Conservation (phyloP, 2,329 filamentous ascomycete species). For the Cucurbitaria berberidis region DNA sequence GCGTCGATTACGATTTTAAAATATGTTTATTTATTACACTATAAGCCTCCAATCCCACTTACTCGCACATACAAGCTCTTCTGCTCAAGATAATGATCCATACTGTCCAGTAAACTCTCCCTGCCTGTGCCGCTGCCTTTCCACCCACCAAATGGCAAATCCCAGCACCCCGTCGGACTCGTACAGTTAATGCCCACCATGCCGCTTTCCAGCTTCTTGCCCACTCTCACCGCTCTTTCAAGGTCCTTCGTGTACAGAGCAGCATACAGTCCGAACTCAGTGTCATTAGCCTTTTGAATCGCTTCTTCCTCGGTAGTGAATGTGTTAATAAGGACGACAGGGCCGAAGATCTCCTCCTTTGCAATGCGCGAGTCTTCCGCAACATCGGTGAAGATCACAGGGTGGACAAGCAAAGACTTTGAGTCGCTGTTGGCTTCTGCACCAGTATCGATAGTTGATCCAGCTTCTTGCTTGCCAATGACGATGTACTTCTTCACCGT, state of each 20-base stretch:
- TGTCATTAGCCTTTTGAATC: slow-evolving; percentile 46
- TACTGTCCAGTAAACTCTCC: slow-evolving; percentile 35
- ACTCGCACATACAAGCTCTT: slow-evolving; percentile 33
- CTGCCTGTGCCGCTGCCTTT: slow-evolving; percentile 35
- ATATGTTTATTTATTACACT: too few species aligned
- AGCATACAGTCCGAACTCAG: slow-evolving; percentile 49
- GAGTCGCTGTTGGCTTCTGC: slow-evolving; percentile 26
- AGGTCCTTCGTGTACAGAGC: slow-evolving; percentile 45
- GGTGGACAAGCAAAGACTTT: slow-evolving; percentile 54
- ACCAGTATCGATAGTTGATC: slow-evolving; percentile 45
- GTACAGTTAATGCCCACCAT: slow-evolving; percentile 48
- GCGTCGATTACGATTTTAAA: too few species aligned
- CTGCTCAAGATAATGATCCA: slow-evolving; percentile 36
- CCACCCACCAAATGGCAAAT: slow-evolving; percentile 37
- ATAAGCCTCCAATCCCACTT: slow-evolving; percentile 14
- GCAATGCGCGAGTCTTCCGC: slow-evolving; percentile 49
- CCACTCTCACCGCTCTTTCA: slow-evolving; percentile 41
- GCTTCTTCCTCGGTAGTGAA: slow-evolving; percentile 47
- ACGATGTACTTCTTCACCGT: slow-evolving; percentile 31
- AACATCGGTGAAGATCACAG: slow-evolving; percentile 55
- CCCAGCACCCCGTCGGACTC: slow-evolving; percentile 30
- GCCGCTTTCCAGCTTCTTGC: slow-evolving; percentile 46
- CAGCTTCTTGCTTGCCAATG: slow-evolving; percentile 53
- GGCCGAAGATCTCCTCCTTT: slow-evolving; percentile 49
- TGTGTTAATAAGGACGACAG: slow-evolving; percentile 46